Base-by-base conservation (phyloP, 2,329 filamentous ascomycete species). In the Monosporascus sp. region DNA sequence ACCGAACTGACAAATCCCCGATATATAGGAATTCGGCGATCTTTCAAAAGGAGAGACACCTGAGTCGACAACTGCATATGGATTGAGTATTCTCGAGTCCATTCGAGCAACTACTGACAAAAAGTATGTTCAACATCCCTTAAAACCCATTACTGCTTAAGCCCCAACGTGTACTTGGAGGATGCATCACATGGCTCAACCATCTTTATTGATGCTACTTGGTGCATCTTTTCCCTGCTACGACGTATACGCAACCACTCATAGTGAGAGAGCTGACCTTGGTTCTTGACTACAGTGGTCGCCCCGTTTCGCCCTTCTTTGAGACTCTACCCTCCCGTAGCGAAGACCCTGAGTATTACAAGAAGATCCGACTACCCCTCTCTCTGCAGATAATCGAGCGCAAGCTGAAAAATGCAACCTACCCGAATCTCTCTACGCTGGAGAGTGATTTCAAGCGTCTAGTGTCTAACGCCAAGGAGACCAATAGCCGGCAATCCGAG, bases 381-480 rank as follows among this genome's bases (percentile, higher is more conserved):
- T 89, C 91, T 0, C 75, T 96, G 46, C 80, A 87, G 61, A 86
- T 80, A 2, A 87, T 95, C 56, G 88, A 95, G 74, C 77, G 78
- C 46, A 93, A 90, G 70, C 77, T 96, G 49, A 79, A 82, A 50
- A 78, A 82, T 49, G 76, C 81, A 62, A 80, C 85, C 59, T 95
- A 96, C 66, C 68, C 79, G 15, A 87, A 74, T 50, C 77, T 96
- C 48, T 85, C 89, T 6, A 79, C 86, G 49, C 75, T 96, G 14
- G 91, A 96, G 70, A 86, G 88, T 65, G 92, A 92, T 67, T 82
- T 93, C 66, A 95, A 94, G 75, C 86, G 91, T 58, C 88, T 96
- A 79, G 87, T 96, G 52, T 80, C 84, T 59, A 96, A 96, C 65
- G 89, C 89, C 37, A 96, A 96, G 70, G 85, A 90, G 51, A 94